These are phyloP conservation scores for Paecilomyces niveus DNA, from an alignment of 2,329 filamentous ascomycete species.

Conservation along the genomic window DNA sequence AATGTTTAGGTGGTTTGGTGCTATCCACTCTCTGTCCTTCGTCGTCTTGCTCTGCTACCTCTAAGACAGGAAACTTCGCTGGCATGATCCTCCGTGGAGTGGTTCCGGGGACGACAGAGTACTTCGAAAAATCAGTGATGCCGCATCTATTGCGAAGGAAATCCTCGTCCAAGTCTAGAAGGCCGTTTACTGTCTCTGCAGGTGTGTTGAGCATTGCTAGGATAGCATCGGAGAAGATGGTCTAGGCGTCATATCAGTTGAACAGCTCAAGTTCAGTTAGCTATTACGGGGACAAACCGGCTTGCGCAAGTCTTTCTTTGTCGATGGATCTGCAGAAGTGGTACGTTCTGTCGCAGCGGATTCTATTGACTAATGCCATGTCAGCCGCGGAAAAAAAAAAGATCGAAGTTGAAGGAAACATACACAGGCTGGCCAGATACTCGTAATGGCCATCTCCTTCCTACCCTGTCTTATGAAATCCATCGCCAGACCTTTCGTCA, in stretches of 20 bases:
- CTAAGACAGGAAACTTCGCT: slow-evolving; percentile 57
- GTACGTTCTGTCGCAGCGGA: slow-evolving; percentile 63
- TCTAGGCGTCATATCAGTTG: slow-evolving; percentile 22
- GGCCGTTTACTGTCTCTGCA: slow-evolving; percentile 58
- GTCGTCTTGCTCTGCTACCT: slow-evolving; percentile 71
- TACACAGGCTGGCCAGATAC: slow-evolving; percentile 74
- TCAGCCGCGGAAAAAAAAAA: slow-evolving; percentile 1
- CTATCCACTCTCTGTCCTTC: slow-evolving; percentile 69
- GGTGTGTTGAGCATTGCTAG: slow-evolving; percentile 62
- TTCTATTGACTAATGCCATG: slow-evolving; percentile 54
- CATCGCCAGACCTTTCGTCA: slow-evolving; percentile 77
- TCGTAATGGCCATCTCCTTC: slow-evolving; percentile 66
- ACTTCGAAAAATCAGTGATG: slow-evolving; percentile 64
- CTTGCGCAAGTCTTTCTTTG: slow-evolving; percentile 56
- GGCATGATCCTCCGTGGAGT: slow-evolving; percentile 74
- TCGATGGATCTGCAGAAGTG: slow-evolving; percentile 37
- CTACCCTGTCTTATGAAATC: slow-evolving; percentile 64
- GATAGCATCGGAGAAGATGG: slow-evolving; percentile 74
- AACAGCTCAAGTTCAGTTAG: background rate
- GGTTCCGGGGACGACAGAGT: slow-evolving; percentile 59
- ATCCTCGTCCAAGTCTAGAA: slow-evolving; percentile 71
- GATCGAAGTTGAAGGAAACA: slow-evolving; percentile 19
- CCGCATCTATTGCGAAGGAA: slow-evolving; percentile 61
- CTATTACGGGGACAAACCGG: slow-evolving; percentile 33
- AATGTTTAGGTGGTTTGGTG: slow-evolving; percentile 23